Evolutionary conservation across 345 rosid species (phyloP).

Genomic region (Sisymbrium irio): DNA sequence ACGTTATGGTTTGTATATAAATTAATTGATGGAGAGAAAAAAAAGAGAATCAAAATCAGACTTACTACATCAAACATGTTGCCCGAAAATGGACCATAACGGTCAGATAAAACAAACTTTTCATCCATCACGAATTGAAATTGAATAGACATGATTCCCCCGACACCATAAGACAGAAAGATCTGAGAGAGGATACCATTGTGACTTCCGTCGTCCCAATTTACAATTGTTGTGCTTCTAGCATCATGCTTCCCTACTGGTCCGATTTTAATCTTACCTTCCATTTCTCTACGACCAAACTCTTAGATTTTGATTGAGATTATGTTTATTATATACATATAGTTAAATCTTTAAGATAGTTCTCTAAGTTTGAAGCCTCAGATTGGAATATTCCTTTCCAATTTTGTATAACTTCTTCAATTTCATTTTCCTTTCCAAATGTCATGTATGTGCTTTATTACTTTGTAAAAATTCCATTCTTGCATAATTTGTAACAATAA

Average conservation of each 20-base stretch:
- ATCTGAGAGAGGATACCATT: conserved; percentile 26
- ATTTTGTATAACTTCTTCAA: background rate
- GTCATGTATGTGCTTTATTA: background rate
- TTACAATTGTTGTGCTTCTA: conserved; percentile 25
- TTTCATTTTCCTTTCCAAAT: background rate
- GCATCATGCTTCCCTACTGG: conserved; percentile 38
- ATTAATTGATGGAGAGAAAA: too few relatives aligned
- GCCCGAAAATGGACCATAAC: conserved; percentile 27
- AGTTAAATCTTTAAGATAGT: background rate
- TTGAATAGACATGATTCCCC: conserved; percentile 29
- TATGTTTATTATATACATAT: background rate
- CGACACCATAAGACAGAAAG: conserved; percentile 15
- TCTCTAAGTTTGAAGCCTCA: conserved; percentile 9
- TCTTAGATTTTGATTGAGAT: background rate
- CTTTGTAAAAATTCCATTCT: background rate
- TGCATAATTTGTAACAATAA: background rate
- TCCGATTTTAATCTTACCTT: conserved; percentile 32
- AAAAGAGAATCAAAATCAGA: background rate
- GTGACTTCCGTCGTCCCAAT: conserved; percentile 31
- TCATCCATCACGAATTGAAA: conserved; percentile 24
- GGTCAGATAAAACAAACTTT: conserved; percentile 26
- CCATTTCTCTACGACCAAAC: background rate
- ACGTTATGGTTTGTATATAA: too few relatives aligned
- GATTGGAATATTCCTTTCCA: conserved; percentile 28
- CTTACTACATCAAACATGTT: conserved; percentile 36